These are phyloP conservation scores for Aegilops sharonensis DNA, from an alignment of 176 grass and related monocot species.

Conservation along the genomic window DNA sequence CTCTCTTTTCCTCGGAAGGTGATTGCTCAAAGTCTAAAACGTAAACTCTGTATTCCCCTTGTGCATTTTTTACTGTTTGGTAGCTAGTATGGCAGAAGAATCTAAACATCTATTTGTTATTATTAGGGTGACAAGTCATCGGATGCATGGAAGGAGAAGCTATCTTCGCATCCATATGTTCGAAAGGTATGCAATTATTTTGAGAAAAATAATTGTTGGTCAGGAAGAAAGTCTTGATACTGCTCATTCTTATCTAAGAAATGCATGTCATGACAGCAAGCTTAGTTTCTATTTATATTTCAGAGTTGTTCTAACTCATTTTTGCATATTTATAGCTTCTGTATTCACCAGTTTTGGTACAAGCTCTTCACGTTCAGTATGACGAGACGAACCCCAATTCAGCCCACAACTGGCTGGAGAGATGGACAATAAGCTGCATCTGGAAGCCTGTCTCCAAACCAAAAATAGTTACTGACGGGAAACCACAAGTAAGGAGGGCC, in stretches of 20 bases:
- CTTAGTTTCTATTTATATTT: conserved; percentile 8
- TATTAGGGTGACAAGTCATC: conserved; percentile 49
- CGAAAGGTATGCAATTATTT: conserved; percentile 48
- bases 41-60: conserved; percentile 4
- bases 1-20: background rate
- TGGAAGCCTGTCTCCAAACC: conserved; percentile 58
- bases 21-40: background rate
- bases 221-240: background rate
- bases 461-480: conserved; percentile 60
- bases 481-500: conserved; percentile 43
- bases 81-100: background rate
- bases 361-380: conserved; percentile 67
- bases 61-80: background rate
- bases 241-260: conserved; percentile 23
- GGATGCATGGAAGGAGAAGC: conserved; percentile 69
- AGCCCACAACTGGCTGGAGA: conserved; percentile 70
- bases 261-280: background rate
- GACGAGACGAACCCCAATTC: conserved; percentile 69
- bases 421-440: conserved; percentile 66
- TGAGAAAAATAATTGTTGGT: background rate
- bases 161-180: conserved; percentile 74
- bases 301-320: conserved; percentile 15
- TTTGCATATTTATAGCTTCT: conserved; percentile 58
- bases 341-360: conserved; percentile 42
- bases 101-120: conserved; percentile 29